Base-by-base conservation (phyloP, 257 asterid genomes). In the Petunia secreta region DNA sequence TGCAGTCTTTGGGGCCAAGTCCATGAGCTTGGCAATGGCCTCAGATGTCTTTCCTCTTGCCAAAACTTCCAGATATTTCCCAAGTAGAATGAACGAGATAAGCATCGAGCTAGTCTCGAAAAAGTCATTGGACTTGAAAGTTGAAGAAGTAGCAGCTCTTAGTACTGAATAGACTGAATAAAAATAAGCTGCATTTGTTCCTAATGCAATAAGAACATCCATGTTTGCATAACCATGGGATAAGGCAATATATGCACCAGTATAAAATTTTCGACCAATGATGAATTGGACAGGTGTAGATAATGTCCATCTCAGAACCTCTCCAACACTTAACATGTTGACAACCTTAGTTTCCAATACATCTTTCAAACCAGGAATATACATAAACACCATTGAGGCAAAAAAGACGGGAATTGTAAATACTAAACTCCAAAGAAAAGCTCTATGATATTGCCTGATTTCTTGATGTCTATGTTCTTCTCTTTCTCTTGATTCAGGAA, bases 51-150 rank as follows among this genome's bases (percentile, higher is more conserved):
- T 90, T 57, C 95, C 97, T 80, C 89, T 92, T 0, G 93, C 93
- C 87, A 89, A 66, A 78, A 88, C 91, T 83, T 92, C 97, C 38
- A 92, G 81, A 80, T 88, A 90, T 84, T 92, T 92, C 58, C 95
- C 97, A 4, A 92, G 82, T 1, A 90, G 84, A 77, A 92, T 90
- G 80, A 92, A 92, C 0, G 97, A 90, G 55, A 92, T 82, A 40
- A 92, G 91, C 97, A 92, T 90, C 2, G 95, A 48, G 86, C 95
- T 90, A 6, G 97, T 92, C 66, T 92, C 97, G 41, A 92, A 92
- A 66, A 90, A 90, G 67, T 90, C 95, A 6, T 80, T 85, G 1
- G 93, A 84, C 82, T 89, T 87, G 43, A 89, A 92, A 40, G 39
- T 48, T 63, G 86, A 81, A 68, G 90, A 85, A 11, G 86, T 81